These are phyloP conservation scores for Grosmannia penicillata DNA, from an alignment of 2,329 filamentous ascomycete genomes.

Conservation along the genomic window DNA sequence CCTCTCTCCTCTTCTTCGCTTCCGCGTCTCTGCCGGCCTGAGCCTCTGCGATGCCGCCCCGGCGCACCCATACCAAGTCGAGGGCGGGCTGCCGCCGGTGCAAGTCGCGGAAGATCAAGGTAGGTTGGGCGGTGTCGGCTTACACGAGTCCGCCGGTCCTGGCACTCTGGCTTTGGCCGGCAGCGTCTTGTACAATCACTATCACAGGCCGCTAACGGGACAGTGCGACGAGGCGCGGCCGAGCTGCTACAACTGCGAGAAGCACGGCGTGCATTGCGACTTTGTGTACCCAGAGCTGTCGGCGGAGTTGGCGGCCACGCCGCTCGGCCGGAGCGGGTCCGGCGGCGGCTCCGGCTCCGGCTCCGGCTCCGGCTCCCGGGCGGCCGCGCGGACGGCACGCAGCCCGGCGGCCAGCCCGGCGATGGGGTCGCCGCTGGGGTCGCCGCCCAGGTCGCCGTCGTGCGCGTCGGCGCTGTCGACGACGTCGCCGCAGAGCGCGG, in stretches of 20 bases:
- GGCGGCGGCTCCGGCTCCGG: background rate
- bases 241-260: slow-evolving; percentile 49
- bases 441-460: slow-evolving; percentile 14
- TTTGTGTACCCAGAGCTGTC: slow-evolving; percentile 39
- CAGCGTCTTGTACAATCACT: no score
- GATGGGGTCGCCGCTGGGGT: background rate
- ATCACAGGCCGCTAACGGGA: no score
- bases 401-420: slow-evolving; percentile 9
- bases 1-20: no score
- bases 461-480: slow-evolving; percentile 19
- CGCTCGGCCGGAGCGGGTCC: background rate
- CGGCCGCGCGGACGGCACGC: slow-evolving; percentile 11
- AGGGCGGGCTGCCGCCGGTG: slow-evolving; percentile 51
- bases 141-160: no score
- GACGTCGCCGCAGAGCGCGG: slow-evolving; percentile 17
- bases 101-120: slow-evolving; percentile 57
- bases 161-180: no score
- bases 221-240: slow-evolving; percentile 54
- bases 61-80: slow-evolving; percentile 56
- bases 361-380: slow-evolving; percentile 7
- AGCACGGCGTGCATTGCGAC: slow-evolving; percentile 52
- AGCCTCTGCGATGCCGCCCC: slow-evolving; percentile 37
- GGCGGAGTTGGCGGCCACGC: slow-evolving; percentile 24
- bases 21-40: background rate
- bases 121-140: no score